phyloP scores from a whole-genome alignment of 2,329 filamentous ascomycete species.

The Diaporthe humulicola region DNA sequence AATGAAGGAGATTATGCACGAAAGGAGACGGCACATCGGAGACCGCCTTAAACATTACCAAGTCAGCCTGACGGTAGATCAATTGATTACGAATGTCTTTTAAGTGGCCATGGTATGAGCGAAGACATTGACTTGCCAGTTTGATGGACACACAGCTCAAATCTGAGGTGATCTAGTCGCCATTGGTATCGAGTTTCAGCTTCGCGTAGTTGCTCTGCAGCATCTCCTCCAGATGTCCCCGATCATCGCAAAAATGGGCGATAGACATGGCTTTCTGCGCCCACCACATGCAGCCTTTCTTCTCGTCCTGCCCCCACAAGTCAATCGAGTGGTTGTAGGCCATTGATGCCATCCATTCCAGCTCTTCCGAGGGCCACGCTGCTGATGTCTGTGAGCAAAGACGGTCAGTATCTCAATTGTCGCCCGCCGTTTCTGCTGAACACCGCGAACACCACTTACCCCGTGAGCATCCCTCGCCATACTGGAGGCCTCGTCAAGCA shows the following conservation, averaged over 20 bases:
- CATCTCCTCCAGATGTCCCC: conserved; percentile 57
- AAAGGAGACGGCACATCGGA: neutral
- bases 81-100: neutral
- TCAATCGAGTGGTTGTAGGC: conserved; percentile 80
- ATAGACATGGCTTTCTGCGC: conserved; percentile 72
- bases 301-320: conserved; percentile 68
- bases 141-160: neutral
- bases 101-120: neutral
- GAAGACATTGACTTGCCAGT: neutral
- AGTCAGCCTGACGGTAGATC: neutral
- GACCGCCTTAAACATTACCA: neutral
- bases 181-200: conserved; percentile 48
- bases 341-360: conserved; percentile 81
- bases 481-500: conserved; percentile 73
- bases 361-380: conserved; percentile 74
- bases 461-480: conserved; percentile 65
- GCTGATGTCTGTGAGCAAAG: conserved; percentile 27
- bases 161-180: neutral
- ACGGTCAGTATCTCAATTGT: neutral
- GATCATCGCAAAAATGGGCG: conserved; percentile 70
- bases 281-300: conserved; percentile 71
- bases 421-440: conserved; percentile 43
- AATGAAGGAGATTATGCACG: neutral
- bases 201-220: conserved; percentile 60
- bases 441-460: conserved; percentile 54